Evolutionary conservation across 2,329 filamentous ascomycete genomes (phyloP), one percentile per base, ranked within the genome.

Genomic region (Chrysosporium keratinophilum): DNA sequence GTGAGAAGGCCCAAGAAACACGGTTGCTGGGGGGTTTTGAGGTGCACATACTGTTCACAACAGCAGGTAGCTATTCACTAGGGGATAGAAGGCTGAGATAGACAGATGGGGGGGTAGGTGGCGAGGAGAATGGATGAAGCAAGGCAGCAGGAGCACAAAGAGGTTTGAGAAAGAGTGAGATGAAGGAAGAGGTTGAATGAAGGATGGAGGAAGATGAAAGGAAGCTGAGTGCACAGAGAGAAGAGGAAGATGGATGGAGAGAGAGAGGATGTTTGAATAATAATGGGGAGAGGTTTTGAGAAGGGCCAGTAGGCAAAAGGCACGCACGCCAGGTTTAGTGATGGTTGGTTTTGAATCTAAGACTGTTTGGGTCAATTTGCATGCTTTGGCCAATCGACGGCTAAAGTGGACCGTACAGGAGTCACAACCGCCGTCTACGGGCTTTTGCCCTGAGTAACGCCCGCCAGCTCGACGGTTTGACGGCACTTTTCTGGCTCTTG

Each of bases 311-410:
- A 57, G 54, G 53, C 54, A 54, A 54, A 57, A 57, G 50, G 53
- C 54, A 58, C 43, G 48, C 53, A 17, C 49, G 40, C 49, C 54
- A 52, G 51, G 54, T 53, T 54, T 57, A 41, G 50, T 51, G 47
- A 48, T 40, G 58, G 56, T 54, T 64, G 62, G 61, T 56, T 54
- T 54, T 54, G 51, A 54, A 54, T 60, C 62, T 59, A 61, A 61
- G 54, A 55, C 58, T 40, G 44, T 55, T 57, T 54, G 46, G 54
- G 56, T 35, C 45, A 54, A 33, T 55, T 55, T 57, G 52, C 52
- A 50, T 37, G 43, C 49, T 54, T 52, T 52, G 55, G 41, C 48
- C 51, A 54, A 54, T 54, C 35, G 35, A 42, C 34, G 44, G 9
- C 14, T 15, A 15, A 23, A 15, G 51, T 49, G 43, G 51, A 43